Conservation (phyloP, 345 rosid genomes). For the Eucalyptus cloeziana region DNA sequence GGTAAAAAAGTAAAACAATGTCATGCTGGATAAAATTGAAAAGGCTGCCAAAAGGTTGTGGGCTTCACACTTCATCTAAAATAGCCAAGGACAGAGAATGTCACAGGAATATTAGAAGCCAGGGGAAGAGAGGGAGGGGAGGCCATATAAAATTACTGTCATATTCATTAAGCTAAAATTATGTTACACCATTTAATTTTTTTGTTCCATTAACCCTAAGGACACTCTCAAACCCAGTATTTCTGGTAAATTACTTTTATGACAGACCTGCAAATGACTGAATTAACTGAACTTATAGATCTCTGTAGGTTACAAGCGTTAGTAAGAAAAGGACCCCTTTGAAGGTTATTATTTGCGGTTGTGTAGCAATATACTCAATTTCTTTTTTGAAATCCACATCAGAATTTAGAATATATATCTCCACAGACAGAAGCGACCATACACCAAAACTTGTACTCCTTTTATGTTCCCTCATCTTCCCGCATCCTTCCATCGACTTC, state of each 20-base stretch:
- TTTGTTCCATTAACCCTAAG: not conserved
- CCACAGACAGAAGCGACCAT: not conserved
- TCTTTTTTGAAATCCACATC: not conserved
- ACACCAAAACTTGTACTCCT: not conserved
- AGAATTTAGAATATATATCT: no score
- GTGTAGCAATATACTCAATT: not conserved
- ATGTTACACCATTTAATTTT: not conserved
- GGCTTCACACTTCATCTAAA: not conserved
- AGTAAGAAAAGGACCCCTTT: not conserved
- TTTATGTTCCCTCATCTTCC: not conserved
- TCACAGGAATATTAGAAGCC: not conserved
- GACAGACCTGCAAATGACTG: not conserved
- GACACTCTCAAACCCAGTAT: not conserved
- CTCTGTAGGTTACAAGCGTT: not conserved
- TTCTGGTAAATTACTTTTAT: not conserved
- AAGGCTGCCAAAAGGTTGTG: not conserved
- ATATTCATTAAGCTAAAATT: not conserved
- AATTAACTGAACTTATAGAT: not conserved
- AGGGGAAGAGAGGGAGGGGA: not conserved
- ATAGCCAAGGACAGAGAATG: not conserved
- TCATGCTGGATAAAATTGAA: not conserved
- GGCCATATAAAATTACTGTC: not conserved
- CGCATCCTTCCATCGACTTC: not conserved
- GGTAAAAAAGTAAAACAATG: not conserved
- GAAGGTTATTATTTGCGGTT: fast-evolving